Evolutionary conservation across 495 filamentous ascomycete genomes (phyloP).

Genomic region (Tetracladium setigerum): DNA sequence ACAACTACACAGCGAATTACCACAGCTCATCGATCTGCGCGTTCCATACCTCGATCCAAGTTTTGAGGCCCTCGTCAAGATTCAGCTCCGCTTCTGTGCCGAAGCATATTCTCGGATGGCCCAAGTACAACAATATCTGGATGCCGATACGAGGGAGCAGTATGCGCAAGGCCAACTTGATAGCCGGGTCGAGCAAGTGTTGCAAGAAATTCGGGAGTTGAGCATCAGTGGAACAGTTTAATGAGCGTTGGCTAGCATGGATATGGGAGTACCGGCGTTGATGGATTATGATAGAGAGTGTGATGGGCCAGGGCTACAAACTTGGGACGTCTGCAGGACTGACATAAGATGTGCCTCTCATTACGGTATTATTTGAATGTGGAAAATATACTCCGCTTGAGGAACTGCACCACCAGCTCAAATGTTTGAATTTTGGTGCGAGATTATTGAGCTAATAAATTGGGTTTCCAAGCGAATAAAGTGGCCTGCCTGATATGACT

Average conservation of each 20-base stretch:
- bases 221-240: constrained; percentile 70
- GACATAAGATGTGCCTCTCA: too few relatives aligned
- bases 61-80: constrained; percentile 97
- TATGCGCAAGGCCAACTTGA: constrained; percentile 93
- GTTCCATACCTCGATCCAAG: constrained; percentile 94
- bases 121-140: constrained; percentile 97
- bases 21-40: constrained; percentile 94
- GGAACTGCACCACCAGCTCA: too few relatives aligned
- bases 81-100: constrained; percentile 94
- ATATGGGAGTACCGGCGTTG: too few relatives aligned
- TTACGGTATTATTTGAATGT: too few relatives aligned
- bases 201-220: constrained; percentile 94
- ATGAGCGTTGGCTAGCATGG: background rate
- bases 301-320: too few relatives aligned
- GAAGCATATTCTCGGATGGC: constrained; percentile 97
- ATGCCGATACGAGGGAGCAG: constrained; percentile 92
- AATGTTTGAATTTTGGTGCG: too few relatives aligned
- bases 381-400: too few relatives aligned
- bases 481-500: too few relatives aligned
- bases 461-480: too few relatives aligned
- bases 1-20: constrained; percentile 84
- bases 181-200: constrained; percentile 84
- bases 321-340: too few relatives aligned
- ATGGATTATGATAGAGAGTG: too few relatives aligned
- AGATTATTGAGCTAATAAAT: too few relatives aligned